A percentile compares a stretch with the other conserved stretches of the same genome.
Evolutionary conservation across 1,284 basidiomycete genomes (phyloP).

Genomic region (Bjerkandera adusta): DNA sequence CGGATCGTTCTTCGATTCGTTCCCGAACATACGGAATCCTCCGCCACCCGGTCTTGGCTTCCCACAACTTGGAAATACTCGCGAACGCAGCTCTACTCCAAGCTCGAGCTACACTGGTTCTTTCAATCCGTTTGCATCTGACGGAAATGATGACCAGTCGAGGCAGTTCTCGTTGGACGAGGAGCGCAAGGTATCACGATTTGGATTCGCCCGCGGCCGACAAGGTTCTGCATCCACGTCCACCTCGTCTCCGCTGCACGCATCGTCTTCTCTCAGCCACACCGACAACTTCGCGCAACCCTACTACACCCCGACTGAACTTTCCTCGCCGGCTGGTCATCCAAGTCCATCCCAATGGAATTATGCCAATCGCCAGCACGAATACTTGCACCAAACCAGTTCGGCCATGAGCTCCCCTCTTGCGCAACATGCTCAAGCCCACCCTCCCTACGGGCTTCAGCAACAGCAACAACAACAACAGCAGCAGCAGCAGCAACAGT

Average conservation of each 20-base stretch:
- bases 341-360: constrained; percentile 44
- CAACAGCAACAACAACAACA: constrained; percentile 22
- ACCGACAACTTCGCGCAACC: constrained; percentile 45
- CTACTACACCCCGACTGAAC: constrained; percentile 42
- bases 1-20: constrained; percentile 63
- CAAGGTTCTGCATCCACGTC: constrained; percentile 47
- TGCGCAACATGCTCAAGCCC: constrained; percentile 43
- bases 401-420: constrained; percentile 47
- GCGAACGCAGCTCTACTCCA: constrained; percentile 38
- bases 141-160: constrained; percentile 39
- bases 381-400: constrained; percentile 36
- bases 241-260: constrained; percentile 52
- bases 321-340: constrained; percentile 33
- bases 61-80: constrained; percentile 42
- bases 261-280: constrained; percentile 52
- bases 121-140: constrained; percentile 76
- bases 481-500: constrained; percentile 35
- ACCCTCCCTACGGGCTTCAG: constrained; percentile 18
- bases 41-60: constrained; percentile 53
- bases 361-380: constrained; percentile 39
- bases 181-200: constrained; percentile 76
- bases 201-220: constrained; percentile 78
- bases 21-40: constrained; percentile 52
- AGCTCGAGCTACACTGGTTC: constrained; percentile 64
- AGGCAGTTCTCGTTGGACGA: constrained; percentile 50